Base-by-base conservation (phyloP, 768 basidiomycete species). In the Tulasnella sp. region DNA sequence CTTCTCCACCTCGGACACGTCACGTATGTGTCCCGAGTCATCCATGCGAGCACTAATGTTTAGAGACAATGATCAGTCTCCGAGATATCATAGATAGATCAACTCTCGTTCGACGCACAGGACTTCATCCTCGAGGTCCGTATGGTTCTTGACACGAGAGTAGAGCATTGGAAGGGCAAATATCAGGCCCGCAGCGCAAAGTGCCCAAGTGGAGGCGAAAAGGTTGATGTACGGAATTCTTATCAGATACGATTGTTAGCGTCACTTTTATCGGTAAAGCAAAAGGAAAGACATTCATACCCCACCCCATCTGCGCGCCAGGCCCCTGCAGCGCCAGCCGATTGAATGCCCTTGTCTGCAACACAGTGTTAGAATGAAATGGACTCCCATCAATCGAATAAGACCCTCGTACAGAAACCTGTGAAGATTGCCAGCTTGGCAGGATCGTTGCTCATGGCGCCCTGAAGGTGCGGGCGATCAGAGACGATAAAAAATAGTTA, bases 361-460 rank as follows among this genome's bases (percentile, higher is more conserved):
- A 31, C 21, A 74, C 42, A 6, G 12, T 19, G 38, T 52, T 75
- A 71, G 68, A 77, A 24, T 48, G 9, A 21, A 34, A 8, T 3
- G 5, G 0, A 31, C 6, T 73, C 10, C 48, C n/a, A 40, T 4
- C 27, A 42, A 2, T 36, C 39, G 21, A 39, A 40, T 14, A 34
- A 48, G 40, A 34, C 12, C 16, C 9, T 16, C 77, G 71, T 83
- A 94, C 93, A 95, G 83, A 95, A 93, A 58, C 94, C 94, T 21
- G 91, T 87, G 82, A 95, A 92, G 83, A 94, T 89, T 0, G 94
- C 94, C 31, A 95, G 89, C 83, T 93, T 94, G 1, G 88, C 89
- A 10, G 92, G 90, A 84, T 94, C 91, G 82, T 95, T 94, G 31
- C 92, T 93, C 91, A 96, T 93, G 18, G 92, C 92, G 56, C 94